These are phyloP conservation scores for Fusarium sp. DNA, from an alignment of 2,329 filamentous ascomycete genomes.

Conservation along the genomic window DNA sequence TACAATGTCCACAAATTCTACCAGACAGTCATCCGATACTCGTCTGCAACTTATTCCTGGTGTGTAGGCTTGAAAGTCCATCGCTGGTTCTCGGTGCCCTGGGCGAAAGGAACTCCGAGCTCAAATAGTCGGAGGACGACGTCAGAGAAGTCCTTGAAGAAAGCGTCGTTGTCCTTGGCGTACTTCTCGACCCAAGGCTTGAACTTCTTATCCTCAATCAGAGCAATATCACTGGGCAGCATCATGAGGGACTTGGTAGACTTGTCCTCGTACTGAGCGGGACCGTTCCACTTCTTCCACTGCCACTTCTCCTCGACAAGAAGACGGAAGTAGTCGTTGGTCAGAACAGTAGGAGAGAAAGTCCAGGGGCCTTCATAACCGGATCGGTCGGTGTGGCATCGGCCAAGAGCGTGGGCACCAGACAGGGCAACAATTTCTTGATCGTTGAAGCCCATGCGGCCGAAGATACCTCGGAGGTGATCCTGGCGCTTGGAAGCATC, in stretches of 20 bases:
- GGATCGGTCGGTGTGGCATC: slow-evolving; percentile 89
- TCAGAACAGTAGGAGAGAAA: slow-evolving; percentile 89
- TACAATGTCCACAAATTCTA: slow-evolving; percentile 34
- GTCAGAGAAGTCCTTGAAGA: slow-evolving; percentile 92
- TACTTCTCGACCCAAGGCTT: slow-evolving; percentile 84
- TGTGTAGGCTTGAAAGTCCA: slow-evolving; percentile 73
- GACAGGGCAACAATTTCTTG: slow-evolving; percentile 93
- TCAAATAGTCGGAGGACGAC: slow-evolving; percentile 88
- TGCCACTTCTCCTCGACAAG: slow-evolving; percentile 93
- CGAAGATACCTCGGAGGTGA: slow-evolving; percentile 92
- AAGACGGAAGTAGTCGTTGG: slow-evolving; percentile 94
- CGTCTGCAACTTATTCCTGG: slow-evolving; percentile 46
- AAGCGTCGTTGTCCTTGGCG: slow-evolving; percentile 88
- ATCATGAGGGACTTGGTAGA: slow-evolving; percentile 93
- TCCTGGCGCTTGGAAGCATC: slow-evolving; percentile 82
- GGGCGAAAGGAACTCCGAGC: slow-evolving; percentile 89
- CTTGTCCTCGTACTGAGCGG: slow-evolving; percentile 89
- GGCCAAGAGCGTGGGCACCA: slow-evolving; percentile 88
- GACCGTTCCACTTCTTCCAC: slow-evolving; percentile 91
- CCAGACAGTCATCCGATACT: slow-evolving; percentile 1
- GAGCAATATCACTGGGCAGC: slow-evolving; percentile 90
- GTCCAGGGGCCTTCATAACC: slow-evolving; percentile 93
- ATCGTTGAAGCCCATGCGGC: slow-evolving; percentile 98
- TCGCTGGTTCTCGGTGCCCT: slow-evolving; percentile 65
- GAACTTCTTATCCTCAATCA: slow-evolving; percentile 91